phyloP scores from a whole-genome alignment of 306 rosid species.

The Datisca glomerata region DNA sequence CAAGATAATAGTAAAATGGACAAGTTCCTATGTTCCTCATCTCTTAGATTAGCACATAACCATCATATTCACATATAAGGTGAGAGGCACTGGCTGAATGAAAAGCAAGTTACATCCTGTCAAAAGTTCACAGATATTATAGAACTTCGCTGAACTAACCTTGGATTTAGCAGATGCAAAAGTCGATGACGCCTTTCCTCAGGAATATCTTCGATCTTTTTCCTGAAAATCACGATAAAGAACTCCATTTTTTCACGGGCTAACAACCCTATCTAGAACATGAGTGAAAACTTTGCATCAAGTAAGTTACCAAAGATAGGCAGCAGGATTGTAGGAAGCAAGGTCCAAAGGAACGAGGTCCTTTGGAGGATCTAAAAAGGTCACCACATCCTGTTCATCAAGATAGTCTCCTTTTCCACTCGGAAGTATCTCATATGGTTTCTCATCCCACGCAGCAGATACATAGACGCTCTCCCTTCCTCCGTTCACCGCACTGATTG shows the following conservation, averaged over 20 bases:
- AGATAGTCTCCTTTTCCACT: conserved; percentile 43
- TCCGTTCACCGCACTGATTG: conserved; percentile 17
- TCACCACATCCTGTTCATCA: conserved; percentile 64
- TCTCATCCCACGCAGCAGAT: conserved; percentile 57
- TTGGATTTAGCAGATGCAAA: conserved; percentile 47
- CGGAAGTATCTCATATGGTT: conserved; percentile 51
- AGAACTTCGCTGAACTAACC: conserved; percentile 27
- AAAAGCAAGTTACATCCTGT: background rate
- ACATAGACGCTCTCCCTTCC: conserved; percentile 17
- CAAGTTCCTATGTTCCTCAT: background rate
- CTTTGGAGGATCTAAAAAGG: conserved; percentile 78
- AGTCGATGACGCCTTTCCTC: conserved; percentile 69
- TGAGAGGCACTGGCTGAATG: background rate
- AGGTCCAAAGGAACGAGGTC: conserved; percentile 56
- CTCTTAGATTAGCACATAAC: background rate
- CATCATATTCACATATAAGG: background rate
- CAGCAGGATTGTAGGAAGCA: conserved; percentile 69
- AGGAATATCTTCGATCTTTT: conserved; percentile 77
- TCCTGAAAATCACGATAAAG: conserved; percentile 31
- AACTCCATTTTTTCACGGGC: background rate
- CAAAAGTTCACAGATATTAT: conserved; percentile 3
- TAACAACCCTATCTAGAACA: background rate
- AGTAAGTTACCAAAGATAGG: conserved; percentile 54
- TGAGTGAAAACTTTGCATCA: background rate
- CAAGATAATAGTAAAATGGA: background rate